Evolutionary conservation across 2,329 filamentous ascomycete species (phyloP), one percentile per base, ranked within the genome.

Genomic region (Aureobasidium subglaciale): DNA sequence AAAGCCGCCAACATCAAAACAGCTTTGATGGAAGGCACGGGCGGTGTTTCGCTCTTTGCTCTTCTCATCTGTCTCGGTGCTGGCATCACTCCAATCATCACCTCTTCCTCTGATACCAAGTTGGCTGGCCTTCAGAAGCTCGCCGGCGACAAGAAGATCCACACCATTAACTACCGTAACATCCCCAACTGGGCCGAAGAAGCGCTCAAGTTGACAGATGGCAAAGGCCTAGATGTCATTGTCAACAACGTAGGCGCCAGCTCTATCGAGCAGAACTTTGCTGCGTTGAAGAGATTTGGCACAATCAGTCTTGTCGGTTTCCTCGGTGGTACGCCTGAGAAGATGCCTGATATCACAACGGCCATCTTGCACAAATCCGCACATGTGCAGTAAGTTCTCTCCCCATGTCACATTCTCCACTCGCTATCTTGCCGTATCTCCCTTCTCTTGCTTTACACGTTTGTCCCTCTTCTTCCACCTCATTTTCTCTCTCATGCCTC

Each of bases 271-370:
- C 55, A 58, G 16, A 59, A 53, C 13, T 62, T 76, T 48, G 64
- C 65, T 42, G 73, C 69, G 54, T 72, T 71, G 3, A 64, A 68
- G 13, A 70, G 72, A 1, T 71, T 73, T 1, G 73, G 72, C 0
- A 67, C 64, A 0, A 63, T 76, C 40, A 74, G 71, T 55, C 71
- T 73, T 45, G 71, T 76, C 22, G 72, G 74, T 4, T 75, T 73
- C 56, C 63, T 76, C 2, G 65, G 66, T 5, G 64, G 65, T 15
- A 59, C 70, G 5, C 59, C 64, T 1, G 58, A 60, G 0, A 59
- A 70, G 4, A 54, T 75, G 13, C 57, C 61, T 2, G 70, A 73
- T 34, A 59, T 75, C 20, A 40, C 75, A 1, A 62, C 68, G 1
- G 61, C 62, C 0, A 56, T 74, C 2, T 73, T 75, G 48, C 71